Conservation (phyloP, 495 filamentous ascomycete genomes). For the Penicillium mononematosum region DNA sequence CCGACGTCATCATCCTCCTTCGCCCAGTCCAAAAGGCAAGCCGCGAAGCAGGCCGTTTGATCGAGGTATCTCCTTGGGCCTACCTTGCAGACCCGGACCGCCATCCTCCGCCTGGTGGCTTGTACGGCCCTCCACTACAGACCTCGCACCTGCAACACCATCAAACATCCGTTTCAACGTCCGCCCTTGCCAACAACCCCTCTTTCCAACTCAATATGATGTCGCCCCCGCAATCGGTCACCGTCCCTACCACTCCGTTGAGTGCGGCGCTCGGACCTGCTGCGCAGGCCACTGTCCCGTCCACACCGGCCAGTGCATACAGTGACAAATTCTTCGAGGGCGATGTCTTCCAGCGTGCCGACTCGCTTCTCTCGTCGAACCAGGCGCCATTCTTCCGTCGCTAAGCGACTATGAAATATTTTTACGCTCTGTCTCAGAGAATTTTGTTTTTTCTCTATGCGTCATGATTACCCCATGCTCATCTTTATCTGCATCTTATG, state of each 20-base stretch:
- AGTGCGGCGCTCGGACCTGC: constrained; percentile 86
- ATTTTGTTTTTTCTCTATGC: constrained; percentile 2
- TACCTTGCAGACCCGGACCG: constrained; percentile 45
- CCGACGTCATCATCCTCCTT: constrained; percentile 67
- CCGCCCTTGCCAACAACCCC: constrained; percentile 24
- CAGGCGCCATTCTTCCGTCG: constrained; percentile 44
- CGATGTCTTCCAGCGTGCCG: constrained; percentile 72
- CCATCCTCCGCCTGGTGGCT: constrained; percentile 24
- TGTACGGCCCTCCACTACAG: constrained; percentile 45
- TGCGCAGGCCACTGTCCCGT: constrained; percentile 84
- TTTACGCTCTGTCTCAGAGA: not conserved
- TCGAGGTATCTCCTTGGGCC: constrained; percentile 76
- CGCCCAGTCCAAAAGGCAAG: constrained; percentile 73
- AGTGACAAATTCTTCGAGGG: constrained; percentile 62
- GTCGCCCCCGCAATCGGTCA: constrained; percentile 42
- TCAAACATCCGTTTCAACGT: constrained; percentile 33
- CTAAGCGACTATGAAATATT: not conserved
- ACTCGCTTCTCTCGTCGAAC: constrained; percentile 60
- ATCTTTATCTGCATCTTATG: constrained; percentile 7
- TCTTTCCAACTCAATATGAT: constrained; percentile 31
- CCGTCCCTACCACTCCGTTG: constrained; percentile 65
- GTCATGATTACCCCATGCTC: constrained; percentile 5
- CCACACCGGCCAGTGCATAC: constrained; percentile 70
- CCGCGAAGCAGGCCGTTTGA: constrained; percentile 70
- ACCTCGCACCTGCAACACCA: constrained; percentile 34